Base-by-base conservation (phyloP, 352 stramenopile genomes). In the Phytophthora ohioensis region DNA sequence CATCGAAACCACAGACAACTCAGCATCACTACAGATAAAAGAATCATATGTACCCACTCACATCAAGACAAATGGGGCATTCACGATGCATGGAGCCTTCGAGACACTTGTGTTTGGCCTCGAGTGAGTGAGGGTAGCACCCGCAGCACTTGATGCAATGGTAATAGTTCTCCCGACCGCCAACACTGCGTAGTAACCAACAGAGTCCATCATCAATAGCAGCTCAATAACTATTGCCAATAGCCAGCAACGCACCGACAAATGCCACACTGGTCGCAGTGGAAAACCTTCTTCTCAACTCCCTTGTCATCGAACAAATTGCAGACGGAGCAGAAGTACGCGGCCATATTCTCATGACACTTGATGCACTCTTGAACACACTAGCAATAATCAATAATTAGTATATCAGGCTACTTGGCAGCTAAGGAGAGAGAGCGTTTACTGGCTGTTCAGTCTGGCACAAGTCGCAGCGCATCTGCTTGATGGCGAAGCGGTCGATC, bases 11-110 rank as follows among this genome's bases (percentile, higher is more conserved):
- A 46, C 34, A 64, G 3, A 38, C 27, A 52, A 57, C 3, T 13
- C 41, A 62, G 12, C 47, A 57, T 21, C 39, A 67, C 31, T 17
- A 59, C 11, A 46, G 9, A 7, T 3, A 45, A 13, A 21, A 12
- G 38, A 36, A 6, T 6, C n/a, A 12, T 7, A 13, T 15, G 13
- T 11, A 31, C 10, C 32, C 5, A 57, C 69, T 48, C 57, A 90
- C 85, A 62, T 95, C 84, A 34, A 93, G 76, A 64, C 87, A 95
- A 74, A 95, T 92, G 42, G 85, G 82, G 51, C 87, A 95, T 61
- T 93, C 84, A 56, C 83, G 84, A 65, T 91, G 84, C 87, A 95
- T 95, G 13, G 87, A 91, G 41, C 78, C 82, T 64, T 92, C 77
- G 36, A 95, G 71, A 80, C 87, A 95, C 57, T 85, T 88, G 83